Evolutionary conservation across 306 rosid species (phyloP).

Genomic region (Crataegus laevigata): DNA sequence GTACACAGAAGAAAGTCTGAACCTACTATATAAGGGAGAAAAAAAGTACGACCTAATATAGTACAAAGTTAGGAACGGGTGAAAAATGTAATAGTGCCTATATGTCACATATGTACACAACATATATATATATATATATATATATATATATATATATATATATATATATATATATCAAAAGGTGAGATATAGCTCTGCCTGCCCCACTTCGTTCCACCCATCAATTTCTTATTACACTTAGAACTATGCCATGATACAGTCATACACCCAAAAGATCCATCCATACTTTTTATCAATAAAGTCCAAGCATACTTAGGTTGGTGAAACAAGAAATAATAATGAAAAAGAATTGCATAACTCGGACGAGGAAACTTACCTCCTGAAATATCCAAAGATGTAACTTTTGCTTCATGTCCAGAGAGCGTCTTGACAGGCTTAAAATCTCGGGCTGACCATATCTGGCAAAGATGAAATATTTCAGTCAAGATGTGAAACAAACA

Average conservation of each 20-base stretch:
- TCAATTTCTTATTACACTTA: not conserved
- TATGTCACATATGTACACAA: not conserved
- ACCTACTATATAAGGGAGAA: not conserved
- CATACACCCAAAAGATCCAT: not conserved
- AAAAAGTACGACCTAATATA: not conserved
- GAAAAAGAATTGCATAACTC: not conserved
- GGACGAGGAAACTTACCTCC: slow-evolving; percentile 46
- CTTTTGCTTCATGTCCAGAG: slow-evolving; percentile 90
- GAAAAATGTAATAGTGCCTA: not conserved
- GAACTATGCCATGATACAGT: not conserved
- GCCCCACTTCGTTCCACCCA: not conserved
- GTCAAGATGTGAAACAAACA: slow-evolving; percentile 4
- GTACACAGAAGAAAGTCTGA: not conserved
- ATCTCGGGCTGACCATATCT: slow-evolving; percentile 96
- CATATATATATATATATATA: too few species aligned
- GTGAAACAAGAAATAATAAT: not conserved
- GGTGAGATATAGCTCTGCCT: not conserved
- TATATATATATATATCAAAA: too few species aligned
- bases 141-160: too few species aligned
- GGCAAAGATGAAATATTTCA: slow-evolving; percentile 15
- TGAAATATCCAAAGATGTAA: slow-evolving; percentile 68
- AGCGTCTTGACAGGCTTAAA: slow-evolving; percentile 87
- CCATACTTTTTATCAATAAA: not conserved
- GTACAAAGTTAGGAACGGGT: not conserved
- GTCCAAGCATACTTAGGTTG: not conserved